Percentiles rank a stretch among this genome's conserved stretches.
Conservation (phyloP, 169 alveolate species). For the Plasmodium falciparum region DNA sequence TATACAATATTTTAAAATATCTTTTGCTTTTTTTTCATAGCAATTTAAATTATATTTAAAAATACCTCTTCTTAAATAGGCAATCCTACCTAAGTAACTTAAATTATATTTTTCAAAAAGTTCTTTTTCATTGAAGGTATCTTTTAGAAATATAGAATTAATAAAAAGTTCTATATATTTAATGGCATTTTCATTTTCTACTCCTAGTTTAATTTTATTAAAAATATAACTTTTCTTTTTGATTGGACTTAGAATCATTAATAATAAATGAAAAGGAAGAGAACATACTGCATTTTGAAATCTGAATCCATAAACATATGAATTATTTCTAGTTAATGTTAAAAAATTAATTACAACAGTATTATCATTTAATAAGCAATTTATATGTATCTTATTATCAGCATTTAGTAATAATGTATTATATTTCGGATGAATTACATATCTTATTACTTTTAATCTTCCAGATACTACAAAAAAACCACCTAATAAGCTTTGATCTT, state of each 20-base stretch:
- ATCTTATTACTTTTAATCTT: slow-evolving; percentile 96
- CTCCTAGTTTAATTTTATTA: slow-evolving; percentile 58
- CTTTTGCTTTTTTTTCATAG: slow-evolving; percentile 95
- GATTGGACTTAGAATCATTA: slow-evolving; percentile 58
- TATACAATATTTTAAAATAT: slow-evolving; percentile 93
- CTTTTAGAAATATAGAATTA: slow-evolving; percentile 81
- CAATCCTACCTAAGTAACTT: slow-evolving; percentile 86
- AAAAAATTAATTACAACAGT: slow-evolving; percentile 88
- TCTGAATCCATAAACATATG: slow-evolving; percentile 45
- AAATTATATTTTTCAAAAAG: slow-evolving; percentile 88
- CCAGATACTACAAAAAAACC: slow-evolving; percentile 99
- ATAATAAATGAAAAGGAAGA: slow-evolving; percentile 28
- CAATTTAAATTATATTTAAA: slow-evolving; percentile 92
- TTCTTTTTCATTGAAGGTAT: slow-evolving; percentile 88
- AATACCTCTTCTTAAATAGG: slow-evolving; percentile 86
- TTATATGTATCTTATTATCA: slow-evolving; percentile 84
- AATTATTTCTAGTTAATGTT: slow-evolving; percentile 88
- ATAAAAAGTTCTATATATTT: slow-evolving; percentile 77
- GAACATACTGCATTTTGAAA: slow-evolving; percentile 10
- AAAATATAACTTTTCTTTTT: slow-evolving; percentile 54
- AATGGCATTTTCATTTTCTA: slow-evolving; percentile 60
- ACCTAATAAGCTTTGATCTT: slow-evolving; percentile 98
- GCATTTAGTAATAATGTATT: slow-evolving; percentile 91
- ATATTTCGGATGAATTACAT: slow-evolving; percentile 95
- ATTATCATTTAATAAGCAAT: slow-evolving; percentile 91